Conservation (phyloP, 805 yeast species). For the Millerozyma miso region DNA sequence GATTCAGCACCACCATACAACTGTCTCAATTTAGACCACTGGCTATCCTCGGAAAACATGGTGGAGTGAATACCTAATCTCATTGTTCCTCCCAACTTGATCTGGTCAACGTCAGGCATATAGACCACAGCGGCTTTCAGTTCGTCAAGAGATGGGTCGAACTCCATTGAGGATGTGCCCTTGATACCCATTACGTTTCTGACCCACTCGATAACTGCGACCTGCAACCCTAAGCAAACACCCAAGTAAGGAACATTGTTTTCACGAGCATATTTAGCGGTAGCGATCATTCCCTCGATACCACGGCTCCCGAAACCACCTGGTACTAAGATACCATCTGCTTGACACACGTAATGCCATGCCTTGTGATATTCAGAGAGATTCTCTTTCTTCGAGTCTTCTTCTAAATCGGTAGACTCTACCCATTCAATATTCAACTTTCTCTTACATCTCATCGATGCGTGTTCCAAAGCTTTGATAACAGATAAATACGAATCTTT, state of each 20-base stretch:
- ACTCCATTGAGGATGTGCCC: constrained; percentile 78
- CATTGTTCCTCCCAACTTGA: constrained; percentile 98
- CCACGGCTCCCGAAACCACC: constrained; percentile 99
- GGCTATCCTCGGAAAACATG: constrained; percentile 63
- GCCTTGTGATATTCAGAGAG: constrained; percentile 87
- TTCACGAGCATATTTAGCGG: constrained; percentile 98
- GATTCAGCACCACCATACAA: constrained; percentile 68
- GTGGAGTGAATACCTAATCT: constrained; percentile 94
- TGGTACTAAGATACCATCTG: constrained; percentile 96
- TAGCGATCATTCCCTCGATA: constrained; percentile 95
- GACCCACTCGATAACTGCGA: constrained; percentile 91
- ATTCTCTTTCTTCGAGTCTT: constrained; percentile 54
- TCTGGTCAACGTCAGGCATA: constrained; percentile 98
- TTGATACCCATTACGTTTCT: constrained; percentile 70
- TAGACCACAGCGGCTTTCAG: constrained; percentile 77
- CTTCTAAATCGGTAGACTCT: constrained; percentile 87
- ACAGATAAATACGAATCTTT: constrained; percentile 95
- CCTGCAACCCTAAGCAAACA: constrained; percentile 94
- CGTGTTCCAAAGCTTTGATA: constrained; percentile 91
- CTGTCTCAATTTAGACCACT: constrained; percentile 66
- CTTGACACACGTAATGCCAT: constrained; percentile 89
- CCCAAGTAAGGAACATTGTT: constrained; percentile 92
- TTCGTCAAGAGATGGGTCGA: constrained; percentile 58
- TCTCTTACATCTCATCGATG: constrained; percentile 85
- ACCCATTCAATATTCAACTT: constrained; percentile 91